Percentiles rank a stretch among this genome's conserved stretches.
Evolutionary conservation across 495 filamentous ascomycete genomes (phyloP).

Genomic region (Daldinia vernicosa): DNA sequence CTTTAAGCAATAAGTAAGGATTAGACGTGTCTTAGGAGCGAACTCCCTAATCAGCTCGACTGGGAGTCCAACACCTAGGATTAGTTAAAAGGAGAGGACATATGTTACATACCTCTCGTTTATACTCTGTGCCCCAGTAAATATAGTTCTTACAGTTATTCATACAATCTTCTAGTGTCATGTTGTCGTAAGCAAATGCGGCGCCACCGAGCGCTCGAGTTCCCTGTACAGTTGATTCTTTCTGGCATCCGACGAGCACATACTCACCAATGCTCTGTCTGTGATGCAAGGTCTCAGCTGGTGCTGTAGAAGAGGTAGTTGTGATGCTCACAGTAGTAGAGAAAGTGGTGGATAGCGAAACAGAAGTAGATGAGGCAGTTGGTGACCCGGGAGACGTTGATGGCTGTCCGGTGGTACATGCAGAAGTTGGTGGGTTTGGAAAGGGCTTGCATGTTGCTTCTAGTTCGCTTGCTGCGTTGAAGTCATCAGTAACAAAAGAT

Average conservation of each 20-base stretch:
- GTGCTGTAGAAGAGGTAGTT: constrained; percentile 40
- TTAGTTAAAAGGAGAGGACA: neutral
- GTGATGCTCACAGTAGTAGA: constrained; percentile 35
- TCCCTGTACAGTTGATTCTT: constrained; percentile 50
- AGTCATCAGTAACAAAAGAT: constrained; percentile 47
- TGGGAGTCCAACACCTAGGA: neutral
- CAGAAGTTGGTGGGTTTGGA: constrained; percentile 47
- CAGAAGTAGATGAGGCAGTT: constrained; percentile 44
- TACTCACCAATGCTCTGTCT: constrained; percentile 54
- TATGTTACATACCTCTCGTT: constrained; percentile 44
- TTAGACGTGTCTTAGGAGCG: neutral
- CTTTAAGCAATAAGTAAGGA: neutral
- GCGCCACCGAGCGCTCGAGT: constrained; percentile 51
- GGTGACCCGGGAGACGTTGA: constrained; percentile 24
- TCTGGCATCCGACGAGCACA: constrained; percentile 55
- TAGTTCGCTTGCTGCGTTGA: constrained; percentile 53
- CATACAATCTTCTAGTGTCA: constrained; percentile 61
- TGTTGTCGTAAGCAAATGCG: constrained; percentile 55
- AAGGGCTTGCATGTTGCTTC: constrained; percentile 54
- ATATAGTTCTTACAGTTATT: constrained; percentile 56
- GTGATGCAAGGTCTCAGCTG: constrained; percentile 48
- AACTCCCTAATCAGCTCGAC: neutral
- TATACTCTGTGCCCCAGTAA: constrained; percentile 61
- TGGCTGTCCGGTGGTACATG: constrained; percentile 29
- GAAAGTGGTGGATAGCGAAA: constrained; percentile 32